Evolutionary conservation across 805 yeast genomes (phyloP).

Genomic region (Nakazawaea populi): DNA sequence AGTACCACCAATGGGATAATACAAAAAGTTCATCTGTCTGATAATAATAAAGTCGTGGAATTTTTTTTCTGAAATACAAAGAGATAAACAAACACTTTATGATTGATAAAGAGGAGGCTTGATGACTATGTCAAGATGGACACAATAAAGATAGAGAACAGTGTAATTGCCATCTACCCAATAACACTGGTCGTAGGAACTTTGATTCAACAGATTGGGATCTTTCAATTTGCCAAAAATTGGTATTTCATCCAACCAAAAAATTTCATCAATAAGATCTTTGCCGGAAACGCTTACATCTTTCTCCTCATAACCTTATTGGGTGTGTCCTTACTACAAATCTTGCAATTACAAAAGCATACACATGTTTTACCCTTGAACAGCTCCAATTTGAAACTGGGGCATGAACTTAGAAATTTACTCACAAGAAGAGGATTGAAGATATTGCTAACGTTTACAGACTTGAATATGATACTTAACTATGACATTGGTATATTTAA

Average conservation of each 20-base stretch:
- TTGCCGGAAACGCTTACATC: conserved; percentile 9
- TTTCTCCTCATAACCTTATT: conserved; percentile 1
- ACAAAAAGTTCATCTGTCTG: too few relatives aligned
- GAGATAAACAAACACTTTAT: too few relatives aligned
- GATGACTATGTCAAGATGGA: background rate
- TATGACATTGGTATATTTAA: conserved; percentile 5
- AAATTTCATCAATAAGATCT: conserved; percentile 4
- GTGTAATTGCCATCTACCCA: background rate
- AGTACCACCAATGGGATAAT: too few relatives aligned
- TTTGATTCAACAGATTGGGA: conserved; percentile 1
- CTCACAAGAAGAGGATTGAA: background rate
- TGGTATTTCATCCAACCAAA: conserved; percentile 5
- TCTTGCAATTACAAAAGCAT: background rate
- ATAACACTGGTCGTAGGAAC: conserved; percentile 2
- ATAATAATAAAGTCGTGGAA: too few relatives aligned
- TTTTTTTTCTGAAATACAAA: too few relatives aligned
- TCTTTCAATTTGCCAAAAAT: conserved; percentile 1
- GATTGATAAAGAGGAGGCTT: too few relatives aligned
- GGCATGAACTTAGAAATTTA: background rate
- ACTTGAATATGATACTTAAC: conserved; percentile 2
- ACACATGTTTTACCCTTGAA: conserved; percentile 1
- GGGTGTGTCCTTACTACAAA: background rate
- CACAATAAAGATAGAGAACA: background rate
- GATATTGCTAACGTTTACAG: background rate
- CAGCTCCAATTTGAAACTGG: background rate